A percentile compares a stretch with the other conserved stretches of the same genome.
These are phyloP conservation scores for Schrenkiella parvula DNA, from an alignment of 345 rosid genomes.

Conservation along the genomic window DNA sequence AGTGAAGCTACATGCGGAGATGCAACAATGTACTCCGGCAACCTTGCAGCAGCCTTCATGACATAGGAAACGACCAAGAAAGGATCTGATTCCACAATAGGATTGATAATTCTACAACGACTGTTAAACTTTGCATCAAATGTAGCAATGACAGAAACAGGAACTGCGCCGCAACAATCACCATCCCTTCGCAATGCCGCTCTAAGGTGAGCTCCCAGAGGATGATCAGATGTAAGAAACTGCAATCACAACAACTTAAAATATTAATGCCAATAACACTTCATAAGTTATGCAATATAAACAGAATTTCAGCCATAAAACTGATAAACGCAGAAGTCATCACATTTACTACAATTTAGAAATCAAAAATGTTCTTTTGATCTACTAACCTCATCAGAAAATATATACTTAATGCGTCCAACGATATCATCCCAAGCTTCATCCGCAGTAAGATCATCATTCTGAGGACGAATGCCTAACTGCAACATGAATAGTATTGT, in stretches of 20 bases:
- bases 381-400: conserved; percentile 73
- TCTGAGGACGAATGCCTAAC: conserved; percentile 56
- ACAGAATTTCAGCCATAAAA: too few relatives aligned
- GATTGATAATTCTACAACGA: conserved; percentile 63
- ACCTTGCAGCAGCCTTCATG: conserved; percentile 59
- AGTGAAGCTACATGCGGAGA: conserved; percentile 48
- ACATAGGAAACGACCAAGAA: conserved; percentile 49
- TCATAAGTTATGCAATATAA: too few relatives aligned
- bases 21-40: conserved; percentile 42
- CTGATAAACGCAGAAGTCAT: too few relatives aligned
- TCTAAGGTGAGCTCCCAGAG: conserved; percentile 76
- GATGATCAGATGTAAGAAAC: conserved; percentile 71
- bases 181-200: conserved; percentile 65
- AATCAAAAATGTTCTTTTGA: background rate
- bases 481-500: conserved; percentile 35
- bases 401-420: conserved; percentile 48
- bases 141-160: conserved; percentile 68
- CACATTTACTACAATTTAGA: too few relatives aligned
- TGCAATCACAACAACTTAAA: conserved; percentile 28
- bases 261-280: conserved; percentile 2
- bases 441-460: conserved; percentile 46
- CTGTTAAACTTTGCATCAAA: conserved; percentile 59
- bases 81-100: conserved; percentile 60
- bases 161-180: conserved; percentile 55
- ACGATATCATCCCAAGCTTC: conserved; percentile 59